phyloP scores from a whole-genome alignment of 306 rosid species.

The Coriaria nepalensis region DNA sequence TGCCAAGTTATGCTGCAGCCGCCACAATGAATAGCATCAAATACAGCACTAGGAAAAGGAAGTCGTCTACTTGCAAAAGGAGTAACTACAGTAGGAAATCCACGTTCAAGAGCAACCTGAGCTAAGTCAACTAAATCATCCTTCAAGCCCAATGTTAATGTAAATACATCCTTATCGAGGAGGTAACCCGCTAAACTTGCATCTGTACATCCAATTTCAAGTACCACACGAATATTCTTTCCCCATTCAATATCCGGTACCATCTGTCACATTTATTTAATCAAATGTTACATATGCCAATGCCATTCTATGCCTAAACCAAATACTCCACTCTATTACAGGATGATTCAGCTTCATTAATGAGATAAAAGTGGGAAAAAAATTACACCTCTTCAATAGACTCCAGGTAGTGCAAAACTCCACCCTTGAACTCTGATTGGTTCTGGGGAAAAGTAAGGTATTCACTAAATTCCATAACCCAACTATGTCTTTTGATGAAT shows the following conservation, averaged over 20 bases:
- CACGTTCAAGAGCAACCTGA: slow-evolving; percentile 86
- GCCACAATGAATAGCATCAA: slow-evolving; percentile 80
- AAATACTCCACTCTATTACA: no score
- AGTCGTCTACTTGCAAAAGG: slow-evolving; percentile 64
- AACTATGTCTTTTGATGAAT: slow-evolving; percentile 52
- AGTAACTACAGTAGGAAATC: slow-evolving; percentile 66
- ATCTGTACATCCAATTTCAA: slow-evolving; percentile 73
- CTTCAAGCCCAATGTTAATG: slow-evolving; percentile 81
- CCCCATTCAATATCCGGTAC: slow-evolving; percentile 99
- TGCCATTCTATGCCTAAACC: not conserved
- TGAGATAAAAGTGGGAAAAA: slow-evolving; percentile 5
- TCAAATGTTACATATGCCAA: not conserved
- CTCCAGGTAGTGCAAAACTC: slow-evolving; percentile 81
- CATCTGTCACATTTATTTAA: slow-evolving; percentile 46
- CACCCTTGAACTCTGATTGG: slow-evolving; percentile 68
- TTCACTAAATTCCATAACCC: slow-evolving; percentile 66
- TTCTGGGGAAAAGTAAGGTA: slow-evolving; percentile 75
- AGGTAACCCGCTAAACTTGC: slow-evolving; percentile 62
- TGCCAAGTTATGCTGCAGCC: slow-evolving; percentile 74
- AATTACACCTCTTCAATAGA: slow-evolving; percentile 77
- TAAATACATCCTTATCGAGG: slow-evolving; percentile 65
- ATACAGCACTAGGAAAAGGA: slow-evolving; percentile 79
- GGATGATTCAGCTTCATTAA: no score
- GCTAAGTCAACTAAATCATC: slow-evolving; percentile 78
- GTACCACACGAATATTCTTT: slow-evolving; percentile 68